phyloP scores from a whole-genome alignment of 2,329 filamentous ascomycete species.

The Neonectria ditissima region DNA sequence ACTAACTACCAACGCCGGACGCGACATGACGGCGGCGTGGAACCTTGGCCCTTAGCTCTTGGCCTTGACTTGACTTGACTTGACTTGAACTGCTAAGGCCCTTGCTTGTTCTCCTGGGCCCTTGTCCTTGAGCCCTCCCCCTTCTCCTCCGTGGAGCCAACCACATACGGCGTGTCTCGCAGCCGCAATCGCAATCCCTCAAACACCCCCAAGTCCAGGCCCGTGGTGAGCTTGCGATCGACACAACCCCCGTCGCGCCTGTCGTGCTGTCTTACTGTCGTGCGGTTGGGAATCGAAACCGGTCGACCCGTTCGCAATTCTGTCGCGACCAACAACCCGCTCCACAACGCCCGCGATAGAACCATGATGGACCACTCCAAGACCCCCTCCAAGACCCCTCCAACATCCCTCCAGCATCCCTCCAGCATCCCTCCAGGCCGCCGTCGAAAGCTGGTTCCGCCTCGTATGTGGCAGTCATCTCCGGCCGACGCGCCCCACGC shows the following conservation, averaged over 20 bases:
- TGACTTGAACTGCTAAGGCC: neutral
- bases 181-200: neutral
- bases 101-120: no score
- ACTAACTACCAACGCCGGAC: constrained; percentile 15
- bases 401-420: no score
- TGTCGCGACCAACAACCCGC: neutral
- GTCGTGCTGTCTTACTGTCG: no score
- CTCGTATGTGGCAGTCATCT: constrained; percentile 19
- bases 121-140: neutral
- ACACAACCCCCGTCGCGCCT: neutral
- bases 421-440: neutral
- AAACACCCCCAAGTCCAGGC: neutral
- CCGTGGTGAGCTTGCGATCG: neutral
- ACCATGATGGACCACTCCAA: neutral
- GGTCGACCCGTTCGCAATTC: neutral
- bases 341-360: constrained; percentile 4
- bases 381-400: neutral
- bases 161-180: neutral
- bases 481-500: neutral
- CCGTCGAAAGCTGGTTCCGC: constrained; percentile 10
- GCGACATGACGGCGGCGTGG: constrained; percentile 1
- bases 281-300: neutral
- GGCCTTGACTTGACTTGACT: neutral
- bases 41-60: neutral
- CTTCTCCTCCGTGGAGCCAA: constrained; percentile 7